Evolutionary conservation across 106 monocot species (phyloP), one percentile per base, ranked within the genome.

Genomic region (Apostasia ramifera): DNA sequence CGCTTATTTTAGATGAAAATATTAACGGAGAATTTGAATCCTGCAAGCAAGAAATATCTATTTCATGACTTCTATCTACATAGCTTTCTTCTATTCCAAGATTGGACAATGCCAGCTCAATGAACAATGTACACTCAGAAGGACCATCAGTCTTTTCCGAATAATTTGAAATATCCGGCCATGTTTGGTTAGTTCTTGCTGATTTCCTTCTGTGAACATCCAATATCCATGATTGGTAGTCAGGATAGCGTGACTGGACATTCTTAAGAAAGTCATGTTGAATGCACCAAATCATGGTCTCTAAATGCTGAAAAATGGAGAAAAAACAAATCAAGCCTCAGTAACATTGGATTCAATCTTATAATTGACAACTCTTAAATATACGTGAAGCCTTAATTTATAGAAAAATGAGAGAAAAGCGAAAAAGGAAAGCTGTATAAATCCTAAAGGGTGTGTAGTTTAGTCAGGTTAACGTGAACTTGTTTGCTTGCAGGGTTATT

Each of bases 81-180:
- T 74, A 44, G 66, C 41, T 73, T 64, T 86, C 69, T 72, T 81
- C 88, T 50, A 81, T 71, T 8, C 70, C 78, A 55, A 97, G 79
- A 78, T 97, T 97, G 59, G 75, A 81, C 46, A 97, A 75, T 75
- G 95, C 95, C 72, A 89, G 77, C 69, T 97, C 95, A 70, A 97
- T 87, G 53, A 97, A 97, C 11, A 97, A 82, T 63, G 75, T 72
- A 43, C 71, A 49, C n/a, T 57, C 76, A 76, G 72, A 40, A 15
- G 65, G 54, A 39, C 48, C 55, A 57, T 3, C 65, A 71, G 61
- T 63, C 66, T 71, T 76, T 66, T 48, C 1, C n/a, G 61, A 58
- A 51, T 70, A 73, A 61, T 56, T 64, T 9, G 63, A 77, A 52
- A 55, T 70, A 7, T 79, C 73, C 73, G 91, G 85, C 94, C 88